Evolutionary conservation across 2,329 filamentous ascomycete species (phyloP).

Genomic region (Parastagonospora avenae): DNA sequence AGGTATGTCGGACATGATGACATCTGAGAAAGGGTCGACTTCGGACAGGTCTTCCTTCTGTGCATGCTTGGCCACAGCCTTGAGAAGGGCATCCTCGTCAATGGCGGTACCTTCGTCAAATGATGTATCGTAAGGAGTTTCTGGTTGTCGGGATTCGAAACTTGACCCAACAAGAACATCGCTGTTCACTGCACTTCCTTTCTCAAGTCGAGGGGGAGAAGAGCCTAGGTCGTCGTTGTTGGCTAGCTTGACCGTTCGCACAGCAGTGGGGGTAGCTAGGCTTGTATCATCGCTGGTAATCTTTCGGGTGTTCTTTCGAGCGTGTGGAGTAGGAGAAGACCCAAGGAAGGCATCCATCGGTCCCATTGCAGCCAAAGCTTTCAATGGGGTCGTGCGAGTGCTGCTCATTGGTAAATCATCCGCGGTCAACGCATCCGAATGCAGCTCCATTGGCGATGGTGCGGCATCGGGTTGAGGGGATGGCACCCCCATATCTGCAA

Average conservation of each 20-base stretch:
- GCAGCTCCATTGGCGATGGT: constrained; percentile 33
- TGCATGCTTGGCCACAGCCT: constrained; percentile 8
- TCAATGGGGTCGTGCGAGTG: constrained; percentile 33
- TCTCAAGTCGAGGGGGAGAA: constrained; percentile 43
- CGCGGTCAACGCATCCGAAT: constrained; percentile 33
- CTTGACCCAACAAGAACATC: constrained; percentile 21
- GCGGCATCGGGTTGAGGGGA: constrained; percentile 19
- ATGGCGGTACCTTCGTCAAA: constrained; percentile 43
- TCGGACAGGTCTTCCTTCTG: constrained; percentile 10
- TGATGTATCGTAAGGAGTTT: constrained; percentile 20
- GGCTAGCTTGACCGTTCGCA: constrained; percentile 24
- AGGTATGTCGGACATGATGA: constrained; percentile 27
- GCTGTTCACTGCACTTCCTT: background rate
- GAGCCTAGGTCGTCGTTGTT: constrained; percentile 38
- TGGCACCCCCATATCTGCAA: constrained; percentile 62
- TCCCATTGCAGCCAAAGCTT: constrained; percentile 30
- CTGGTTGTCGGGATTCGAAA: constrained; percentile 25
- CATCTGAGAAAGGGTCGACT: constrained; percentile 7
- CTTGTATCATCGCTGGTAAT: constrained; percentile 33
- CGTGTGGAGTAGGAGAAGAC: constrained; percentile 44
- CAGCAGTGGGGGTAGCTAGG: constrained; percentile 34
- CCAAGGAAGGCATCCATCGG: constrained; percentile 44
- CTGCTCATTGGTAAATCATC: constrained; percentile 30
- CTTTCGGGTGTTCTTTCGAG: constrained; percentile 32
- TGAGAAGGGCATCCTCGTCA: constrained; percentile 31